Base-by-base conservation (phyloP, 495 filamentous ascomycete species). In the Elasticomyces elasticus region DNA sequence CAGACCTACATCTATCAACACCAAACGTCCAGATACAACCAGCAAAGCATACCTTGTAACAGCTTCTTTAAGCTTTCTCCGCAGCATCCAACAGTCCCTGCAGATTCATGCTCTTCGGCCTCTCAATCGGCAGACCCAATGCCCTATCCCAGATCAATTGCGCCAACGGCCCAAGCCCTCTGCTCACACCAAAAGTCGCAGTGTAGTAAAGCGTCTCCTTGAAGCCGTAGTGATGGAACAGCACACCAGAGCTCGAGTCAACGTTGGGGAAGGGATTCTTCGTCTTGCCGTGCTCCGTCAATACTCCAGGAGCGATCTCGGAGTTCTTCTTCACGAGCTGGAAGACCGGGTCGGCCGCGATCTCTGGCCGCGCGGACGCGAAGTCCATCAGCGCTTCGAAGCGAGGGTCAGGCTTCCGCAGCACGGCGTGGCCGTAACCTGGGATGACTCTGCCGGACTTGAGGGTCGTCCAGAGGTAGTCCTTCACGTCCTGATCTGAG, bases 261-360 rank as follows among this genome's bases (percentile, higher is more conserved):
- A 98, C 92, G 64, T 98, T 98, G 42, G 92, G 92, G 69, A 87
- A 89, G 7, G 90, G 90, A 75, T 97, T 97, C 79, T 97, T 97
- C 60, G 92, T 97, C 85, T 96, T 96, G 64, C 92, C 92, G 62
- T 98, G 92, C 73, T 95, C 80, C 51, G 77, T 87, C 56, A 98
- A 72, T 25, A 98, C 92, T 15, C 78, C 78, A 11, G 92, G 92
- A 0, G 92, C 92, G 48, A 85, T 78, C 58, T 85, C 79, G 1
- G 73, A 76, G 72, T 90, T 95, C 73, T 84, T 81, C 77, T 87
- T 85, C 28, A 98, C 92, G 15, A 98, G 82, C 67, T 86, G 79
- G 81, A 94, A 97, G 40, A 96, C 82, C 3, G 92, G 89, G 70
- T 96, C 87, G 25, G 74, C 72, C 10, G 85, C 81, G 35, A 98